A percentile compares a stretch with the other conserved stretches of the same genome.
phyloP scores from a whole-genome alignment of 176 grass and related monocot genomes.

The Zoysia japonica region DNA sequence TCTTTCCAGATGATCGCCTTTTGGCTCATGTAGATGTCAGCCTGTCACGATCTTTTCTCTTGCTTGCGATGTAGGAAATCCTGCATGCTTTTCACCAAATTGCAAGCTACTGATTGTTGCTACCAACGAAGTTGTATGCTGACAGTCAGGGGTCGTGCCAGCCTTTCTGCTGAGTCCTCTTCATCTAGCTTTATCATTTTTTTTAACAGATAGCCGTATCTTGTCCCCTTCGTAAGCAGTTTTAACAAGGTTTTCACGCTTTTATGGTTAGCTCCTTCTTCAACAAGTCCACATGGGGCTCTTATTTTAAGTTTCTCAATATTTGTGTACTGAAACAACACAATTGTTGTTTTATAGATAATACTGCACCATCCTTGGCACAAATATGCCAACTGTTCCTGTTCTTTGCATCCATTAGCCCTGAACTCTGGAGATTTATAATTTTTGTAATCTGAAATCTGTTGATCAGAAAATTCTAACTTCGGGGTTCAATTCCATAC shows the following conservation, averaged over 20 bases:
- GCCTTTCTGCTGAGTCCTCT: neutral
- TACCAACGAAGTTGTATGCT: neutral
- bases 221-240: neutral
- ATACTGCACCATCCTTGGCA: neutral
- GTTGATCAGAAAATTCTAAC: neutral
- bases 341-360: neutral
- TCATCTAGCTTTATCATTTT: neutral
- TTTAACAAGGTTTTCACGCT: neutral
- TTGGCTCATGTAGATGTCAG: neutral
- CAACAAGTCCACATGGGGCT: neutral
- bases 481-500: neutral
- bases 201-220: neutral
- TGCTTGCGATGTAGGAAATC: conserved; percentile 15
- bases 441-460: conserved; percentile 7
- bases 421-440: neutral
- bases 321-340: neutral
- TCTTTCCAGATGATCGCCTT: neutral
- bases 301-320: neutral
- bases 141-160: neutral
- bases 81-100: neutral
- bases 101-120: neutral
- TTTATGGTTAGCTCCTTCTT: neutral
- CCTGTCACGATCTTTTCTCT: neutral
- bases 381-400: neutral
- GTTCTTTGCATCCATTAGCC: conserved; percentile 5